Evolutionary conservation across 2,329 filamentous ascomycete genomes (phyloP).

Genomic region (Leptodontidium sp.): DNA sequence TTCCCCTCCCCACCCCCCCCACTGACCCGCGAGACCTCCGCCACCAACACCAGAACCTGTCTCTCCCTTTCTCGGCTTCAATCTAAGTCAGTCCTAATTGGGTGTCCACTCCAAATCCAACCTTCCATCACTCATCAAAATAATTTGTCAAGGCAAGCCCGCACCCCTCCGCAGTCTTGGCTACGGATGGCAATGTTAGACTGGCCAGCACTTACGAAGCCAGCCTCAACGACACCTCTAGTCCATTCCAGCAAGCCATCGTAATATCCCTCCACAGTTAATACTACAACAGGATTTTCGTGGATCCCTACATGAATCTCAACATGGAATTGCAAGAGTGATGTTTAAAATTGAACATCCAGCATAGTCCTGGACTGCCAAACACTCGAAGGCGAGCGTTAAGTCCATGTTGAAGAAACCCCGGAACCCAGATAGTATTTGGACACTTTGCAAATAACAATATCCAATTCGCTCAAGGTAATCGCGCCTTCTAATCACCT

Average conservation of each 20-base stretch:
- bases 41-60: background rate
- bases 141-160: slow-evolving; percentile 1
- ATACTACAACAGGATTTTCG: background rate
- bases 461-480: too few species aligned
- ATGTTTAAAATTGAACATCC: too few species aligned
- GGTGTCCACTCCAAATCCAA: slow-evolving; percentile 1
- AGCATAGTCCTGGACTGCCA: too few species aligned
- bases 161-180: slow-evolving; percentile 4
- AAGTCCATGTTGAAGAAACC: too few species aligned
- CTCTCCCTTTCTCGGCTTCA: background rate
- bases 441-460: too few species aligned
- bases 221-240: background rate
- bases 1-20: background rate
- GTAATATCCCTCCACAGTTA: background rate
- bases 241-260: background rate
- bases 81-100: background rate
- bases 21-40: background rate
- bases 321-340: too few species aligned
- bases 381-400: too few species aligned
- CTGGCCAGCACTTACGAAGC: background rate
- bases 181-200: background rate
- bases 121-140: background rate
- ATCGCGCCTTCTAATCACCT: too few species aligned
- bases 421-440: too few species aligned
- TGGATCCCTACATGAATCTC: background rate